Percentiles rank a stretch among this genome's conserved stretches.
Conservation (phyloP, 805 yeast genomes). For the Diddensiella santjacobensis region DNA sequence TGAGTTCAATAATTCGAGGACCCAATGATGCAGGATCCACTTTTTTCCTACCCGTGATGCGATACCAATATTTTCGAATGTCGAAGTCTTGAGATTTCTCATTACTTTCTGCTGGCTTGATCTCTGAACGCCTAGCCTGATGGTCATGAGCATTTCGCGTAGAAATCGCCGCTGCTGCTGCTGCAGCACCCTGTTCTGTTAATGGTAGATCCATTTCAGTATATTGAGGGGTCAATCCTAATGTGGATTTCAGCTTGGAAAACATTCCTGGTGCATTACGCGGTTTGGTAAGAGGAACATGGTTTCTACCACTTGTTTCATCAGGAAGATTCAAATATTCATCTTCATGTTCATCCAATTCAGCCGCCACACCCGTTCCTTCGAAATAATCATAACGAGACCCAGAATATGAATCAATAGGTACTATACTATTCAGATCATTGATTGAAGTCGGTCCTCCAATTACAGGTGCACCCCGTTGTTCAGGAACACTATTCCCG, state of each 20-base stretch:
- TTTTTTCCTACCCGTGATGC: slow-evolving; percentile 27
- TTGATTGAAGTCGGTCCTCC: not conserved
- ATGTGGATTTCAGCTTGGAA: slow-evolving; percentile 24
- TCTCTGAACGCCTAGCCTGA: not conserved
- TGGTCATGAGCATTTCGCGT: slow-evolving; percentile 1
- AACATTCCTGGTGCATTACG: slow-evolving; percentile 24
- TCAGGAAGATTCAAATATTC: slow-evolving; percentile 15
- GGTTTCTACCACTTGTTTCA: slow-evolving; percentile 1
- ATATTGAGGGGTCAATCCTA: slow-evolving; percentile 28
- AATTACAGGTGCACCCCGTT: not conserved
- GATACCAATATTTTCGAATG: slow-evolving; percentile 31
- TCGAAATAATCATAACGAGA: slow-evolving; percentile 15
- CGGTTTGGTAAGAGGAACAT: slow-evolving; percentile 4
- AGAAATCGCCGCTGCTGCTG: slow-evolving; percentile 1
- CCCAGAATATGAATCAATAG: slow-evolving; percentile 7
- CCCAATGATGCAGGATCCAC: slow-evolving; percentile 36
- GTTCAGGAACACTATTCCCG: slow-evolving; percentile 6
- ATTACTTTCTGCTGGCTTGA: slow-evolving; percentile 17
- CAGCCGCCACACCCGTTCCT: slow-evolving; percentile 23
- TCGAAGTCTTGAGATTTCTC: slow-evolving; percentile 31
- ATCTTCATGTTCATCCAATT: slow-evolving; percentile 16
- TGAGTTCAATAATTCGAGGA: slow-evolving; percentile 65
- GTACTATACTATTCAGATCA: slow-evolving; percentile 6
- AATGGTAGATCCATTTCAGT: slow-evolving; percentile 32
- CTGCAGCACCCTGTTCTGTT: slow-evolving; percentile 22